phyloP scores from a whole-genome alignment of 2,329 filamentous ascomycete species.

The Pseudocercospora pini-densiflorae region DNA sequence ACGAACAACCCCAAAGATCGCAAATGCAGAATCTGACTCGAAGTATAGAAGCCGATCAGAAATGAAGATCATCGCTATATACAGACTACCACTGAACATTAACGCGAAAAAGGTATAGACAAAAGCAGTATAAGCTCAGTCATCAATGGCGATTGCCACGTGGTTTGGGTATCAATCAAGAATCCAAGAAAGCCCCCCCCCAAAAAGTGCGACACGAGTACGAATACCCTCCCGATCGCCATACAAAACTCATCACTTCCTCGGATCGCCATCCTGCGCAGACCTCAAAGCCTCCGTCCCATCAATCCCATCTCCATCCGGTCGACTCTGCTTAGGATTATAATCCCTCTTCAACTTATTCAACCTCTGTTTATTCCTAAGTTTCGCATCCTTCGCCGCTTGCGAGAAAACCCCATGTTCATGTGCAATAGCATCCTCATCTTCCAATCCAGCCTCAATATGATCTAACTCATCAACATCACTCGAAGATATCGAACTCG shows the following conservation, averaged over 20 bases:
- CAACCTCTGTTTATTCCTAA: slow-evolving; percentile 28
- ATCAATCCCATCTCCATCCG: not conserved
- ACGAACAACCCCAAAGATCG: not conserved
- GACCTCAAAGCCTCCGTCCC: not conserved
- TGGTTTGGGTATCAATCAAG: not conserved
- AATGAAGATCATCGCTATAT: slow-evolving; percentile 4
- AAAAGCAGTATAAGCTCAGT: not conserved
- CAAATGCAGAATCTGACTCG: not conserved
- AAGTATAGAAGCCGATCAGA: not conserved
- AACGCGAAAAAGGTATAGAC: not conserved
- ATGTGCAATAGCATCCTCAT: slow-evolving; percentile 19
- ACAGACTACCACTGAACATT: not conserved
- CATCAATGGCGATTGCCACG: not conserved
- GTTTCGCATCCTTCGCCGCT: slow-evolving; percentile 31
- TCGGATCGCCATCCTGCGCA: not conserved
- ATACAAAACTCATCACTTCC: not conserved
- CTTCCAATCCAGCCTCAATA: slow-evolving; percentile 30
- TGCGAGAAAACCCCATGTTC: slow-evolving; percentile 29
- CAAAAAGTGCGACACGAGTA: not conserved
- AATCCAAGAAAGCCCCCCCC: not conserved
- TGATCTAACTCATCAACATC: slow-evolving; percentile 63
- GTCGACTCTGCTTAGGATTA: not conserved
- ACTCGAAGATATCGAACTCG: slow-evolving; percentile 56
- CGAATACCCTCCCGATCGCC: not conserved
- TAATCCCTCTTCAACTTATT: slow-evolving; percentile 24